phyloP scores from a whole-genome alignment of 2,329 filamentous ascomycete genomes.

The Penicillium palitans region DNA sequence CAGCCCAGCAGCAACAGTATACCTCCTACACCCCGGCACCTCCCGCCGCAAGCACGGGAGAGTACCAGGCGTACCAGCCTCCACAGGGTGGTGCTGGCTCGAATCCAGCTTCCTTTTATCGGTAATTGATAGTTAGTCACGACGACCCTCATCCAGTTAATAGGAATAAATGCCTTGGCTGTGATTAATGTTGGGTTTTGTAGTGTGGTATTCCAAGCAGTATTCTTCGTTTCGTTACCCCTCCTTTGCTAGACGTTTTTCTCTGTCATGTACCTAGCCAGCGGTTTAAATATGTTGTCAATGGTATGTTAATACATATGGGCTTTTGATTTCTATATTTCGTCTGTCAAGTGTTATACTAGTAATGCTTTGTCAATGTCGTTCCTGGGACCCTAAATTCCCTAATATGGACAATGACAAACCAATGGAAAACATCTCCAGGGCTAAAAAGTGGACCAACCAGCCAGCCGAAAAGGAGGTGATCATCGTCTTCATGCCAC shows the following conservation, averaged over 20 bases:
- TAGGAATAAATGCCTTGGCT: not conserved
- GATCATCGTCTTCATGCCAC: not conserved
- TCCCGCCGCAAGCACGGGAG: conserved; percentile 25
- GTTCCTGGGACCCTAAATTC: not conserved
- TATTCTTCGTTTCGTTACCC: conserved; percentile 1
- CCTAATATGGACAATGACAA: not conserved
- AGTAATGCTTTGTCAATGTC: not conserved
- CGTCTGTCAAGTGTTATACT: not conserved
- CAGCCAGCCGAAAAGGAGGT: not conserved
- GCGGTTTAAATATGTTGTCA: conserved; percentile 10
- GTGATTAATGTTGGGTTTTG: conserved; percentile 2
- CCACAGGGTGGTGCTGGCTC: conserved; percentile 32
- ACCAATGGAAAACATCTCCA: not conserved
- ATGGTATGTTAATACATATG: conserved; percentile 23
- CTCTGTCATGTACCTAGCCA: conserved; percentile 16
- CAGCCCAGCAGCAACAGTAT: conserved; percentile 36
- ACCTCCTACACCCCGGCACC: conserved; percentile 30
- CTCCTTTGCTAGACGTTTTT: conserved; percentile 10
- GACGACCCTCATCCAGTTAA: not conserved
- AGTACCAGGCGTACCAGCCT: conserved; percentile 43
- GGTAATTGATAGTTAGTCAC: conserved; percentile 23
- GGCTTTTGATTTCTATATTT: not conserved
- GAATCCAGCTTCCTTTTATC: conserved; percentile 44
- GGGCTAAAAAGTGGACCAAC: not conserved
- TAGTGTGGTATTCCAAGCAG: not conserved